Percentiles rank a stretch among this genome's conserved stretches.
phyloP scores from a whole-genome alignment of 108 stramenopile genomes.

The Skeletonema costatum region DNA sequence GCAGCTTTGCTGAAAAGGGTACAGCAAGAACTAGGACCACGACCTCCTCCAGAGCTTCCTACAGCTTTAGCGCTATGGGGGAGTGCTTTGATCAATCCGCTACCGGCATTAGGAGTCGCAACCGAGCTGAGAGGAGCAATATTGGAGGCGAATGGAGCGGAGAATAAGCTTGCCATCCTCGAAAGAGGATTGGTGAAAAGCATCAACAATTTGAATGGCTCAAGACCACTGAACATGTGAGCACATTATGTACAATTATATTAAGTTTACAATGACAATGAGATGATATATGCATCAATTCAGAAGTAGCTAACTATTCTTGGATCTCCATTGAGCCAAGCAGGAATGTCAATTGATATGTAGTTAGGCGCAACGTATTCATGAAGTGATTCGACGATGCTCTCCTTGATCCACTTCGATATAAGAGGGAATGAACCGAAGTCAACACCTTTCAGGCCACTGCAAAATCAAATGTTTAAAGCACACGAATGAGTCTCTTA shows the following conservation, averaged over 20 bases:
- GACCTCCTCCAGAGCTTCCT: conserved; percentile 29
- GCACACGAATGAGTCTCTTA: neutral
- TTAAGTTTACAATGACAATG: neutral
- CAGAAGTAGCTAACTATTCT: conserved; percentile 14
- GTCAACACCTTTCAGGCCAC: conserved; percentile 53
- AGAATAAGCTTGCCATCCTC: conserved; percentile 47
- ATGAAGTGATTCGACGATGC: conserved; percentile 16
- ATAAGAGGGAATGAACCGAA: conserved; percentile 50
- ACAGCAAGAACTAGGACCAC: conserved; percentile 42
- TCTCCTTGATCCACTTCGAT: conserved; percentile 46
- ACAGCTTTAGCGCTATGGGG: conserved; percentile 59
- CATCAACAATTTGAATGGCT: conserved; percentile 63
- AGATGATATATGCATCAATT: neutral
- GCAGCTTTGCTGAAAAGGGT: conserved; percentile 40
- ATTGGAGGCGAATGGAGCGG: conserved; percentile 47
- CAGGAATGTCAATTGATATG: conserved; percentile 39
- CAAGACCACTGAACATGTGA: conserved; percentile 42
- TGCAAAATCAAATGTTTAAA: neutral
- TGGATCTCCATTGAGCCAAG: conserved; percentile 29
- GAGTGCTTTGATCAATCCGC: conserved; percentile 68
- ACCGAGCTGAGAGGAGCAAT: conserved; percentile 64
- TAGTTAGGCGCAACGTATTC: conserved; percentile 40
- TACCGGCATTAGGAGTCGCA: conserved; percentile 65
- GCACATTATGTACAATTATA: neutral
- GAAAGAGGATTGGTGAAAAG: conserved; percentile 55